Conservation (phyloP, 768 basidiomycete species). For the Pisolithus albus region DNA sequence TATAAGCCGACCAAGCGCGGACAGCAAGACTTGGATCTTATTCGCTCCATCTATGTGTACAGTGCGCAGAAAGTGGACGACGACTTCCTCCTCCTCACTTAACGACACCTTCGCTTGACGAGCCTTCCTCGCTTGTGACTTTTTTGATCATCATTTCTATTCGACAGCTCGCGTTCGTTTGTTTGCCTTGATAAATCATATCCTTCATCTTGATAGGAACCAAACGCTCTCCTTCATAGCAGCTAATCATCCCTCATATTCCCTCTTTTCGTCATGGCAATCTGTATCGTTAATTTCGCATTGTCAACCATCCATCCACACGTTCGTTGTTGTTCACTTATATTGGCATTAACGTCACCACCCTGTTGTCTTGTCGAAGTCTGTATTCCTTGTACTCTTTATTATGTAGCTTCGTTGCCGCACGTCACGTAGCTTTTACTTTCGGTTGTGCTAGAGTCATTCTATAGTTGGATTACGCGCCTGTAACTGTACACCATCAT, state of each 20-base stretch:
- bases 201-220: not conserved
- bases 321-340: not conserved
- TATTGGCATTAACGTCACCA: not conserved
- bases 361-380: not conserved
- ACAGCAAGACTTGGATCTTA: slow-evolving; percentile 38
- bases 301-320: not conserved
- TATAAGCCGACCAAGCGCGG: slow-evolving; percentile 20
- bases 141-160: not conserved
- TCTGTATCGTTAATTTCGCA: not conserved
- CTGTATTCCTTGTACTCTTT: not conserved
- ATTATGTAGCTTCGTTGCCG: not conserved
- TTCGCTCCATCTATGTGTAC: slow-evolving; percentile 48
- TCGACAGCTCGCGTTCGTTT: not conserved
- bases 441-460: not conserved
- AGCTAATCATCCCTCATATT: not conserved
- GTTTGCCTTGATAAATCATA: slow-evolving; percentile 11
- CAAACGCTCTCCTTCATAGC: not conserved
- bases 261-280: not conserved
- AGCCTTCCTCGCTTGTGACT: not conserved
- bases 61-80: slow-evolving; percentile 39
- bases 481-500: not conserved
- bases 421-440: not conserved
- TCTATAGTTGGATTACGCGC: not conserved
- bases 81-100: slow-evolving; percentile 17
- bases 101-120: not conserved